A percentile compares a stretch with the other conserved stretches of the same genome.
Conservation (phyloP, 176 grass and related monocot genomes). For the Zea mays region DNA sequence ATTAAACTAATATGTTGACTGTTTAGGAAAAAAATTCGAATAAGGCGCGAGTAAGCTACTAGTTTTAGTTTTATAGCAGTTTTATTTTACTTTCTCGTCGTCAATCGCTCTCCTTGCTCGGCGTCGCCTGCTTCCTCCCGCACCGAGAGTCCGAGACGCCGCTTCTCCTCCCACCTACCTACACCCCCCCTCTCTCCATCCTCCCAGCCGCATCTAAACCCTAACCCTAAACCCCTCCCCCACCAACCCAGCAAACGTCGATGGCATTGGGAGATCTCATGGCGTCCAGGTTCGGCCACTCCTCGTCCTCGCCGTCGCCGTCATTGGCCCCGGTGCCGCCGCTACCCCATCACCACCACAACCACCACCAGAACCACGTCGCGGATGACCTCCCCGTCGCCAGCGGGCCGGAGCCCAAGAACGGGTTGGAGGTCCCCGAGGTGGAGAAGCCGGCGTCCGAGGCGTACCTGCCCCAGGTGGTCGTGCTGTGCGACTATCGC, state of each 20-base stretch:
- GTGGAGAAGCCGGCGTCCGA: conserved; percentile 35
- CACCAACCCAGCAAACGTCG: conserved; percentile 18
- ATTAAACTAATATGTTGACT: no score
- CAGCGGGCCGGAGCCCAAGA: conserved; percentile 31
- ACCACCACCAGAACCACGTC: neutral
- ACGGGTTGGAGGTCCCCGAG: conserved; percentile 9
- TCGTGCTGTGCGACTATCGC: conserved; percentile 74
- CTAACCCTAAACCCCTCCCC: conserved; percentile 47
- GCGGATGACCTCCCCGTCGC: conserved; percentile 30
- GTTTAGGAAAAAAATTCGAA: no score
- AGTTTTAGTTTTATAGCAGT: neutral
- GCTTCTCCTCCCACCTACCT: neutral
- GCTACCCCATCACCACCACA: conserved; percentile 20
- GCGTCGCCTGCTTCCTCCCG: neutral
- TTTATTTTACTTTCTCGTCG: neutral
- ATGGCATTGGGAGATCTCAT: conserved; percentile 99
- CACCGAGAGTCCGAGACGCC: neutral
- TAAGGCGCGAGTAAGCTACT: no score
- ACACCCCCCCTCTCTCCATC: neutral
- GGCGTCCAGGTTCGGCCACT: conserved; percentile 81
- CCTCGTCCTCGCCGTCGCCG: conserved; percentile 32
- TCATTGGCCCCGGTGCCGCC: conserved; percentile 21
- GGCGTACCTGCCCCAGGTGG: conserved; percentile 52
- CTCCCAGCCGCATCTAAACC: conserved; percentile 15
- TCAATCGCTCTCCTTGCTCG: neutral